phyloP scores from a whole-genome alignment of 805 yeast species.

The Myxozyma kluyveri region DNA sequence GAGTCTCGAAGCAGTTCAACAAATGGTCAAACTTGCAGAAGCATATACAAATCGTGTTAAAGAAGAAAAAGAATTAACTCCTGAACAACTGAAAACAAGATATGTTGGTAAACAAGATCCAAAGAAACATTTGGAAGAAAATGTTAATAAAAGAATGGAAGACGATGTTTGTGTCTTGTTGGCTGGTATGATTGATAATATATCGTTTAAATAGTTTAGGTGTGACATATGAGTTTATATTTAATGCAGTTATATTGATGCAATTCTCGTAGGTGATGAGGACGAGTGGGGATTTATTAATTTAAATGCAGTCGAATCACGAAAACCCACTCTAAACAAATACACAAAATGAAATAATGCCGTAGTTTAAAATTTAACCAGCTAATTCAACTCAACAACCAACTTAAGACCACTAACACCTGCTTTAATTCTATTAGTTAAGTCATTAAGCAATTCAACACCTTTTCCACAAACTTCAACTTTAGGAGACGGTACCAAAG shows the following conservation, averaged over 20 bases:
- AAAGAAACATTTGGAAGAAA: conserved; percentile 89
- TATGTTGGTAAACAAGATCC: conserved; percentile 99
- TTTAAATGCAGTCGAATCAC: too few species aligned
- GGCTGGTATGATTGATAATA: conserved; percentile 85
- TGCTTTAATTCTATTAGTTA: too few species aligned
- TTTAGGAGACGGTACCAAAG: background rate
- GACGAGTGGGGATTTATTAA: background rate
- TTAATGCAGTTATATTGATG: background rate
- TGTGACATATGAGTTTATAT: background rate
- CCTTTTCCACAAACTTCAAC: background rate
- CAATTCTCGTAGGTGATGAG: background rate
- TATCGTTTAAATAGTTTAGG: conserved; percentile 64
- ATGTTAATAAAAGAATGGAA: conserved; percentile 82
- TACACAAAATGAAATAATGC: too few species aligned
- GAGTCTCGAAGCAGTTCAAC: conserved; percentile 68
- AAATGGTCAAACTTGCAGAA: conserved; percentile 85
- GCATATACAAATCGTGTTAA: conserved; percentile 85
- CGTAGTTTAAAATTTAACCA: too few species aligned
- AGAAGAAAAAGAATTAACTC: conserved; percentile 85
- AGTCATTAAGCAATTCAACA: background rate
- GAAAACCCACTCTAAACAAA: too few species aligned
- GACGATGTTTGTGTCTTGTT: conserved; percentile 83
- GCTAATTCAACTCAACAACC: background rate
- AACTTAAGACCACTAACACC: background rate
- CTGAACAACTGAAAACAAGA: conserved; percentile 88